phyloP scores from a whole-genome alignment of 2,329 filamentous ascomycete genomes.

The Alternaria dauci region DNA sequence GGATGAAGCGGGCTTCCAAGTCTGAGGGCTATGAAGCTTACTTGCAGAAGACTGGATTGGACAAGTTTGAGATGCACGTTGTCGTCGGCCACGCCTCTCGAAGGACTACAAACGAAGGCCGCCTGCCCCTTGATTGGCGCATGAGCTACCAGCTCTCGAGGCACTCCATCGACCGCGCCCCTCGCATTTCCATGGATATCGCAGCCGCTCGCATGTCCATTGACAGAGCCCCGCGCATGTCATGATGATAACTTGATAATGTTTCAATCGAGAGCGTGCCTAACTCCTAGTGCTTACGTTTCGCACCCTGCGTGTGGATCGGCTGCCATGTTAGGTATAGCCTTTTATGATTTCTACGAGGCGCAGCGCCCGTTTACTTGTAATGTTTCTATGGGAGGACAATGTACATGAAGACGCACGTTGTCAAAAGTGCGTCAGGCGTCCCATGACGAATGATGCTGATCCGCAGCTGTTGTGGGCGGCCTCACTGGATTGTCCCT shows the following conservation, averaged over 20 bases:
- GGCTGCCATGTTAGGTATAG: background rate
- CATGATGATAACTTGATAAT: constrained; percentile 10
- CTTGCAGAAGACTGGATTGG: constrained; percentile 14
- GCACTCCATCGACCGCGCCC: constrained; percentile 15
- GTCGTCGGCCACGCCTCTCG: constrained; percentile 24
- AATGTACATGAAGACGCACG: background rate
- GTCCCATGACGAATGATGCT: background rate
- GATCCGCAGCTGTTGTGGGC: background rate
- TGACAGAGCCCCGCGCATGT: constrained; percentile 8
- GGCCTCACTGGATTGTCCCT: constrained; percentile 4
- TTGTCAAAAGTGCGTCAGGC: background rate
- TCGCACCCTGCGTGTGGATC: background rate
- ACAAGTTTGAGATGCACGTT: constrained; percentile 21
- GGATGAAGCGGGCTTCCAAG: constrained; percentile 25
- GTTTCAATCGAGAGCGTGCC: constrained; percentile 3
- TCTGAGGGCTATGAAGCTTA: constrained; percentile 21
- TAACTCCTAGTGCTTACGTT: background rate
- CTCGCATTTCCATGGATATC: constrained; percentile 16
- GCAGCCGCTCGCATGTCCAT: constrained; percentile 19
- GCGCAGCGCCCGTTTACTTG: constrained; percentile 3
- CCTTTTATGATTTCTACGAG: constrained; percentile 1
- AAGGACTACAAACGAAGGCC: constrained; percentile 18
- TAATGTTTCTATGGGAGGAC: constrained; percentile 8
- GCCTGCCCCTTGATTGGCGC: constrained; percentile 23
- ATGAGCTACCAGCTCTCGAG: constrained; percentile 19